Conservation (phyloP, 495 filamentous ascomycete species). For the Penicillium coffeae region DNA sequence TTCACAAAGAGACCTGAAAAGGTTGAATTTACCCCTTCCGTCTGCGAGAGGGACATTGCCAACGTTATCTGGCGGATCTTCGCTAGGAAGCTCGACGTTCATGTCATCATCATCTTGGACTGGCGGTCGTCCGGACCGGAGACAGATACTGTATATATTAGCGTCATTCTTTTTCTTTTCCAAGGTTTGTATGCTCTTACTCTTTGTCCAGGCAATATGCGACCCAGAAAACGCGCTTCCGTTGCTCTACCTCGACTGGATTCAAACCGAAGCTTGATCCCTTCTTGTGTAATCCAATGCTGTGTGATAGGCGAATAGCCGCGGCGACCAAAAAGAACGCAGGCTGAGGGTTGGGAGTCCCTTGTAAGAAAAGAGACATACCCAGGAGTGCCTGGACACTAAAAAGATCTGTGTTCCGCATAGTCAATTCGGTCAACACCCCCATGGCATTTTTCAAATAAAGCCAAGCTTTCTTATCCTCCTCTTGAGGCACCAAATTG, state of each 20-base stretch:
- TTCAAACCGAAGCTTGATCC: conserved; percentile 89
- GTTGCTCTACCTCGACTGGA: conserved; percentile 85
- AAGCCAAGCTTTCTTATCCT: conserved; percentile 89
- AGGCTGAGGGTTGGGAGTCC: conserved; percentile 94
- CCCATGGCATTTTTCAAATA: conserved; percentile 97
- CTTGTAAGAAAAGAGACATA: conserved; percentile 94
- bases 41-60: conserved; percentile 88
- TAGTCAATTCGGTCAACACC: conserved; percentile 83
- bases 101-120: conserved; percentile 97
- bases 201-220: conserved; percentile 95
- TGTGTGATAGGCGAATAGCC: conserved; percentile 87
- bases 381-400: conserved; percentile 96
- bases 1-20: conserved; percentile 87
- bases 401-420: conserved; percentile 92
- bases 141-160: conserved; percentile 57
- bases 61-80: conserved; percentile 85
- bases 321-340: conserved; percentile 91
- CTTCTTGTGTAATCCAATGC: conserved; percentile 90
- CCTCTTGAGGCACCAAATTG: conserved; percentile 82
- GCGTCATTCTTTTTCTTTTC: conserved; percentile 63
- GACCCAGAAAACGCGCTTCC: conserved; percentile 98
- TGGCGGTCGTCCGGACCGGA: conserved; percentile 87
- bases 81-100: conserved; percentile 93
- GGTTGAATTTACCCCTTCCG: conserved; percentile 88
- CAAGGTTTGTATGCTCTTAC: conserved; percentile 57